Conservation (phyloP, 139 green algal species). For the Trebouxia sp. region DNA sequence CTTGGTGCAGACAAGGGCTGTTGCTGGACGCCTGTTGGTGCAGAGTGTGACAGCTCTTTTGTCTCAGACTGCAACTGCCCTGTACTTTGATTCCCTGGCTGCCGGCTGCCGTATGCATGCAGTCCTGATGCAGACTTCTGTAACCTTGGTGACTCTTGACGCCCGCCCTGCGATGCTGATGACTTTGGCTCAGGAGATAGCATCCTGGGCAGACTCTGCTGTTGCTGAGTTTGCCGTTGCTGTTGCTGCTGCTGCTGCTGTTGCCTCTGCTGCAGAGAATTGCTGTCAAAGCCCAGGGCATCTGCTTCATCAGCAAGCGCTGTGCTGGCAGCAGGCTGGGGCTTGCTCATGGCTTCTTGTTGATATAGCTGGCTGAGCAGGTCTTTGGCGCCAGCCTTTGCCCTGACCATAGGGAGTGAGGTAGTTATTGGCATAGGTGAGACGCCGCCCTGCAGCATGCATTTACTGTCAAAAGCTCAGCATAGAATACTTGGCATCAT, state of each 20-base stretch:
- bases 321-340: neutral
- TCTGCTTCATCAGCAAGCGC: neutral
- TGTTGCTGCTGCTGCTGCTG: neutral
- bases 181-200: neutral
- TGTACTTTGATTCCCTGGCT: neutral
- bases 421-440: neutral
- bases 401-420: neutral
- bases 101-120: neutral
- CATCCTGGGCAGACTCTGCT: neutral
- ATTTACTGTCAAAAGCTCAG: neutral
- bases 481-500: too few relatives aligned
- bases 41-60: too few relatives aligned
- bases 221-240: neutral
- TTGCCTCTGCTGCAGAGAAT: neutral
- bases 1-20: too few relatives aligned
- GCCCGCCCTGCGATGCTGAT: neutral
- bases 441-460: too few relatives aligned
- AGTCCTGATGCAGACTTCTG: neutral
- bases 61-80: neutral
- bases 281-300: neutral
- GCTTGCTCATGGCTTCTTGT: neutral
- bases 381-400: neutral
- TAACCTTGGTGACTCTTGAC: neutral
- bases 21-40: too few relatives aligned
- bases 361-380: neutral